Conservation (phyloP, 75 land plant genomes). For the Ceratopteris richardii region DNA sequence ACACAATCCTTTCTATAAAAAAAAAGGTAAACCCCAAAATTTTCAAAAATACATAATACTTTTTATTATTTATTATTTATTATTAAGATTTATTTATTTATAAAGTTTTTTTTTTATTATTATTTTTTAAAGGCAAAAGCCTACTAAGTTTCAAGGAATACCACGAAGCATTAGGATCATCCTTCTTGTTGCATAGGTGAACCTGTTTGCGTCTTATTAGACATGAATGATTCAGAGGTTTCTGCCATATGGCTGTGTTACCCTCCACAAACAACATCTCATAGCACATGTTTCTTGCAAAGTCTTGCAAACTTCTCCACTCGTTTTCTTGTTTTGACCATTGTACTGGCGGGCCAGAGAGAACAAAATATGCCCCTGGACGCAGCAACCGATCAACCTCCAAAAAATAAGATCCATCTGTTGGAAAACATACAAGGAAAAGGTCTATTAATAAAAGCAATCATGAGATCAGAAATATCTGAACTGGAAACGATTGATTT, state of each 20-base stretch:
- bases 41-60: no score
- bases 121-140: no score
- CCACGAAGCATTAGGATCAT: slow-evolving; percentile 73
- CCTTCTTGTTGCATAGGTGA: slow-evolving; percentile 44
- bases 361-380: slow-evolving; percentile 81
- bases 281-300: slow-evolving; percentile 66
- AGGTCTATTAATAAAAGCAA: not conserved
- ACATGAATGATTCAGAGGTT: slow-evolving; percentile 61
- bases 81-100: no score
- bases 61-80: no score
- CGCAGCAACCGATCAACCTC: slow-evolving; percentile 85
- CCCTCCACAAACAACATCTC: slow-evolving; percentile 54
- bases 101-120: no score
- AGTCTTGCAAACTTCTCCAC: slow-evolving; percentile 68
- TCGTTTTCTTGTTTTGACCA: slow-evolving; percentile 79
- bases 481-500: no score
- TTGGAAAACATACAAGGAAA: slow-evolving; percentile 4
- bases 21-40: no score
- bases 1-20: no score
- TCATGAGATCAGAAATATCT: no score
- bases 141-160: slow-evolving; percentile 11
- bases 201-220: slow-evolving; percentile 29
- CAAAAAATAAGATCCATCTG: slow-evolving; percentile 86
- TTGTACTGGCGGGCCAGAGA: slow-evolving; percentile 91
- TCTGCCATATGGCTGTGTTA: slow-evolving; percentile 79